Evolutionary conservation across 2,329 filamentous ascomycete species (phyloP).

Genomic region (Ceratocystis diversiconidia): DNA sequence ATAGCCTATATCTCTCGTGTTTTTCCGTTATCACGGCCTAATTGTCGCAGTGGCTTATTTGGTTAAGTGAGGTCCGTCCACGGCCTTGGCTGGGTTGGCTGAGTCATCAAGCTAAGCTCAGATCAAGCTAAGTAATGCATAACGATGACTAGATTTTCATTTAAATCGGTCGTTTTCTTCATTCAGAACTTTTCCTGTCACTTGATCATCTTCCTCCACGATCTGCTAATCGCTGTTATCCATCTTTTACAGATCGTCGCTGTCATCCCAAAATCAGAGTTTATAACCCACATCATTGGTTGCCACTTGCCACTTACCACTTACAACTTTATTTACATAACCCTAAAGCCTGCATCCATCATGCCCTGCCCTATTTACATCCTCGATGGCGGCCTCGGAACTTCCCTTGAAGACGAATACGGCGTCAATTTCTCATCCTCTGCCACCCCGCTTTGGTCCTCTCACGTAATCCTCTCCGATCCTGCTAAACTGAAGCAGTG

Average conservation of each 20-base stretch:
- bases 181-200: not conserved
- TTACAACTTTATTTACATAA: too few relatives aligned
- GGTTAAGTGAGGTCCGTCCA: not conserved
- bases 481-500: conserved; percentile 37
- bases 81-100: not conserved
- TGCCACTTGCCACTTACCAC: too few relatives aligned
- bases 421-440: conserved; percentile 34
- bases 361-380: conserved; percentile 28
- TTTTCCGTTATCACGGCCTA: not conserved
- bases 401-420: conserved; percentile 47
- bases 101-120: not conserved
- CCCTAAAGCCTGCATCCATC: not conserved
- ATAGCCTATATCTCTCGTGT: not conserved
- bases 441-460: conserved; percentile 51
- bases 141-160: not conserved
- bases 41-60: not conserved
- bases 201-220: too few relatives aligned
- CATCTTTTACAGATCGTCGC: too few relatives aligned
- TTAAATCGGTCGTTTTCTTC: not conserved
- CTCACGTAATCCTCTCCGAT: conserved; percentile 45
- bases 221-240: too few relatives aligned
- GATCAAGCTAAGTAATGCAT: not conserved
- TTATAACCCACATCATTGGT: too few relatives aligned
- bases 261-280: too few relatives aligned
- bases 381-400: conserved; percentile 54